Evolutionary conservation across 345 rosid species (phyloP).

Genomic region (Arabidopsis suecica): DNA sequence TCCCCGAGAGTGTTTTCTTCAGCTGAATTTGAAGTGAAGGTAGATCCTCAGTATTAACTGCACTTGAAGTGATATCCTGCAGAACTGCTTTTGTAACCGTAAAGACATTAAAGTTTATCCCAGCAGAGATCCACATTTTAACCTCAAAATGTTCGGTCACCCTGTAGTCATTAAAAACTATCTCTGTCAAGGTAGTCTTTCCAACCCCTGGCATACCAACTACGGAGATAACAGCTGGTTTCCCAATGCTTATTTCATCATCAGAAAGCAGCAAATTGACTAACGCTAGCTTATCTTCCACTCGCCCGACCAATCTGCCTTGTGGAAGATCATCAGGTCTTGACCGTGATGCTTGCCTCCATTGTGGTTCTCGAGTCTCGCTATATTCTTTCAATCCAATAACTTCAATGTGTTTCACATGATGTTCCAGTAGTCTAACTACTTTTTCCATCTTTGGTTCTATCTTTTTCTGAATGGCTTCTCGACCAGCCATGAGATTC

Average conservation of each 20-base stretch:
- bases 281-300: constrained; percentile 36
- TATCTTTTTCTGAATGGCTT: constrained; percentile 35
- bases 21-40: constrained; percentile 48
- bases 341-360: constrained; percentile 41
- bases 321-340: constrained; percentile 37
- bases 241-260: neutral
- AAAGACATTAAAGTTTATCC: constrained; percentile 39
- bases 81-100: constrained; percentile 43
- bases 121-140: constrained; percentile 46
- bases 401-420: constrained; percentile 33
- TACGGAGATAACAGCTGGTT: constrained; percentile 41
- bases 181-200: constrained; percentile 47
- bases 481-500: constrained; percentile 27
- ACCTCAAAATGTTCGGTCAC: constrained; percentile 32
- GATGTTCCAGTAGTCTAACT: constrained; percentile 37
- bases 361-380: constrained; percentile 35
- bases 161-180: constrained; percentile 38
- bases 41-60: constrained; percentile 37
- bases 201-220: constrained; percentile 52
- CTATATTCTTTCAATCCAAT: constrained; percentile 42
- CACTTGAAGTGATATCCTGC: constrained; percentile 38
- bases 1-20: constrained; percentile 40
- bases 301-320: constrained; percentile 39
- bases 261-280: constrained; percentile 35
- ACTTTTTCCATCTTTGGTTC: constrained; percentile 42